A percentile compares a stretch with the other conserved stretches of the same genome.
phyloP scores from a whole-genome alignment of 805 yeast genomes.

The Wickerhamomyces alni region DNA sequence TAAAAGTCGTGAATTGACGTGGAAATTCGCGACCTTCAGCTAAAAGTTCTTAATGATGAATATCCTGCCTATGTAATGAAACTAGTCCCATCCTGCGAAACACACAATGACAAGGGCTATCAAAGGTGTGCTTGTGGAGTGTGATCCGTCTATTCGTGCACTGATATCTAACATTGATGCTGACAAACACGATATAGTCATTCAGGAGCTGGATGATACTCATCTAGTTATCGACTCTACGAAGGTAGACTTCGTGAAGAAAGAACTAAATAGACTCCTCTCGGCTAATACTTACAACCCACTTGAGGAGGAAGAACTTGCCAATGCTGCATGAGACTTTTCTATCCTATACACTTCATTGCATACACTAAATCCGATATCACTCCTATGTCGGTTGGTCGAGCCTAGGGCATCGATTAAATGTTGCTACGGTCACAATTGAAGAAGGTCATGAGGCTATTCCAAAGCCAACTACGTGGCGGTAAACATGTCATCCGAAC shows the following conservation, averaged over 20 bases:
- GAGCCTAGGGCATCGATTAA: no score
- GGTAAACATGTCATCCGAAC: no score
- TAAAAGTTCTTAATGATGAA: no score
- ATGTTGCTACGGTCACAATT: no score
- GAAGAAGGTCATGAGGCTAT: no score
- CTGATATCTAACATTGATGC: conserved; percentile 79
- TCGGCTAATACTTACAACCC: conserved; percentile 86
- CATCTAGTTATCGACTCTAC: conserved; percentile 78
- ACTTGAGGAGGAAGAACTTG: conserved; percentile 56
- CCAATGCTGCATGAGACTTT: background rate
- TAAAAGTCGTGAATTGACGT: no score
- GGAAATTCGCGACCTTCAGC: no score
- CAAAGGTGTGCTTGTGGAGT: conserved; percentile 43
- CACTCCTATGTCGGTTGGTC: no score
- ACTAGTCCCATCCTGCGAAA: background rate
- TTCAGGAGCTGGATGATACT: conserved; percentile 85
- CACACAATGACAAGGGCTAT: conserved; percentile 46
- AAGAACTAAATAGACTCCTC: conserved; percentile 66
- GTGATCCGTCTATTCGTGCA: conserved; percentile 93
- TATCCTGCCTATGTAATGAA: no score
- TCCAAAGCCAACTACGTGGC: no score
- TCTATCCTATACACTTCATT: no score
- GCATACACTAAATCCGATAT: no score
- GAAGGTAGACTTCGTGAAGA: conserved; percentile 69
- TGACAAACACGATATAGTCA: conserved; percentile 62